Evolutionary conservation across 768 basidiomycete species (phyloP).

Genomic region (Xanthoconium purpureum): DNA sequence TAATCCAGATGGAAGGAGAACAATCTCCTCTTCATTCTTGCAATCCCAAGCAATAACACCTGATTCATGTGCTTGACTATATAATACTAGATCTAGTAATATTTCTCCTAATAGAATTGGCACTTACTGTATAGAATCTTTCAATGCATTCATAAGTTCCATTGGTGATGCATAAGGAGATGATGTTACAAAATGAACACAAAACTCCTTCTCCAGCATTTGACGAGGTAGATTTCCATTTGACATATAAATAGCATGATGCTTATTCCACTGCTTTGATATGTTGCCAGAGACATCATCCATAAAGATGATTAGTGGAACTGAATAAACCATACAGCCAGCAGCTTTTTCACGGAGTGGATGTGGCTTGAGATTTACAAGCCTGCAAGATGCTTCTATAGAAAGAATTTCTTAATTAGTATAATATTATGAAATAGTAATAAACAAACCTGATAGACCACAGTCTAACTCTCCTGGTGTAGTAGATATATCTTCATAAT

Average conservation of each 20-base stretch:
- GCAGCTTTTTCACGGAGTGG: slow-evolving; percentile 4
- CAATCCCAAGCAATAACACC: slow-evolving; percentile 32
- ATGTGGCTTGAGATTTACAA: slow-evolving; percentile 13
- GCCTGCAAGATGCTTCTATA: background rate
- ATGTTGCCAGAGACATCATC: slow-evolving; percentile 40
- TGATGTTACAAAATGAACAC: slow-evolving; percentile 28
- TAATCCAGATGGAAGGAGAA: slow-evolving; percentile 18
- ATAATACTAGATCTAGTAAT: no score
- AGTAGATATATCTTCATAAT: no score
- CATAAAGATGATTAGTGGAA: slow-evolving; percentile 28
- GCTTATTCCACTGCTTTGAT: slow-evolving; percentile 38
- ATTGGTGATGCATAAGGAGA: slow-evolving; percentile 35
- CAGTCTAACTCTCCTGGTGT: no score
- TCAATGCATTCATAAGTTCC: slow-evolving; percentile 31
- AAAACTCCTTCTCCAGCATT: slow-evolving; percentile 31
- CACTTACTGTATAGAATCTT: slow-evolving; percentile 23
- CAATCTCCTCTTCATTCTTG: slow-evolving; percentile 14
- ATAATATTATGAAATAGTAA: no score
- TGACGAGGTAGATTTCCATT: slow-evolving; percentile 30
- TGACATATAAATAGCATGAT: slow-evolving; percentile 32
- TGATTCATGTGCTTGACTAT: no score
- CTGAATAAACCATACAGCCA: slow-evolving; percentile 16
- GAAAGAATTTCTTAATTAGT: no score
- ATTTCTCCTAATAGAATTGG: no score
- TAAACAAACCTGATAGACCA: no score